Base-by-base conservation (phyloP, 2,329 filamentous ascomycete species). In the Hymenoscyphus repandus region DNA sequence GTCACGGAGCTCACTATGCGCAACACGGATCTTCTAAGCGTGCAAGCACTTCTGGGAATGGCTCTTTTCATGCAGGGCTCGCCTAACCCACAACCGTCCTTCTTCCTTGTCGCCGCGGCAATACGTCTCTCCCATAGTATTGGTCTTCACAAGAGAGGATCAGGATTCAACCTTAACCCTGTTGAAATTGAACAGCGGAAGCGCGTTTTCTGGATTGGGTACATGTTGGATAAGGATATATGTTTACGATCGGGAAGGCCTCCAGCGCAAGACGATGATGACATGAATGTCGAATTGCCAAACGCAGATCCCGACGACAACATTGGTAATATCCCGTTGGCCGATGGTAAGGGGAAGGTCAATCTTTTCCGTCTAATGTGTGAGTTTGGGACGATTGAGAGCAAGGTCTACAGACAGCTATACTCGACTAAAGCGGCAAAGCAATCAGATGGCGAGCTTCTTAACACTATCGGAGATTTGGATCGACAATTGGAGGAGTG, bases 211-310 rank as follows among this genome's bases (percentile, higher is more conserved):
- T 89, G 85, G 85, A 88, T 89, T 58, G 84, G 80, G 1, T 89
- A 88, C 59, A 75, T 86, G 64, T 72, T 88, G 32, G 85, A 89
- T 63, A 86, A 86, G 68, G 85, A 88, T 62, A 83, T 88, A 33
- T 87, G 84, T 61, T 71, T 89, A 37, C 78, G 85, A 33, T 86
- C 83, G n/a, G 85, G 85, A 40, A 74, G 85, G 53, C 85, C 85
- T 13, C 83, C 84, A 2, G 80, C 83, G 4, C 85, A 88, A 65
- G 84, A 89, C 60, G 85, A 88, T 53, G 85, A 88, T 61, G 85
- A 89, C 59, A 95, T 97, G 88, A 97, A 96, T 62, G 91, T 97
- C 12, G 92, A 97, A 41, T 76, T 99, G 39, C 93, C 93, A 0
- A 92, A 90, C 58, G 89, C 91, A 53, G 85, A 96, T 53, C 93